Conservation (phyloP, 257 asterid species). For the Salvia hispanica region DNA sequence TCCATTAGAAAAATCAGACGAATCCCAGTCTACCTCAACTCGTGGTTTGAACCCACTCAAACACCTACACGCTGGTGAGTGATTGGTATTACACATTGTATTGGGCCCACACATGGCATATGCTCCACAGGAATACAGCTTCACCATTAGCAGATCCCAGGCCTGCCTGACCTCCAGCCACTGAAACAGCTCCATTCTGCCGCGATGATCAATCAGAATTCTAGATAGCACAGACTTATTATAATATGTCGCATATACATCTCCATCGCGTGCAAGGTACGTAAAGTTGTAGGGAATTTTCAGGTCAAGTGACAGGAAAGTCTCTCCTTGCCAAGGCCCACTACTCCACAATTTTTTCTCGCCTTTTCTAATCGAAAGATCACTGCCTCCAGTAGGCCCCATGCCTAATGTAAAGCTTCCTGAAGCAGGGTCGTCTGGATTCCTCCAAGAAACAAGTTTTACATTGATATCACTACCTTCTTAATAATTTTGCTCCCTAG, state of each 20-base stretch:
- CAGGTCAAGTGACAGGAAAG: not conserved
- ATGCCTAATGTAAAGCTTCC: slow-evolving; percentile 37
- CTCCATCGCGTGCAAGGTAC: slow-evolving; percentile 2
- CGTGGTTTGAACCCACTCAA: slow-evolving; percentile 25
- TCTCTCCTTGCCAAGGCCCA: slow-evolving; percentile 42
- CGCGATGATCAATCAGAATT: slow-evolving; percentile 8
- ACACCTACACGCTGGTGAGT: slow-evolving; percentile 27
- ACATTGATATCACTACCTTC: slow-evolving; percentile 6
- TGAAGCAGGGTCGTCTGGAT: slow-evolving; percentile 39
- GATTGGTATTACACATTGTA: slow-evolving; percentile 21
- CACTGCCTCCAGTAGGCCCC: slow-evolving; percentile 41
- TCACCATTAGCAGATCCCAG: not conserved
- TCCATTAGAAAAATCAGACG: slow-evolving; percentile 33
- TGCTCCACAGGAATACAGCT: not conserved
- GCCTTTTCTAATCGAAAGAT: slow-evolving; percentile 18
- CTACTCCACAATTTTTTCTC: slow-evolving; percentile 31
- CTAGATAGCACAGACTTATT: slow-evolving; percentile 20
- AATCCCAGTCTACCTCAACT: slow-evolving; percentile 17
- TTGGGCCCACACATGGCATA: slow-evolving; percentile 27
- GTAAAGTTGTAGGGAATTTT: slow-evolving; percentile 19
- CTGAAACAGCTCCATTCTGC: not conserved
- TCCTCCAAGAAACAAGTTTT: slow-evolving; percentile 47
- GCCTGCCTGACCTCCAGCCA: slow-evolving; percentile 24
- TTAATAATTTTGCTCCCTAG: not conserved
- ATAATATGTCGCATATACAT: slow-evolving; percentile 20